Base-by-base conservation (phyloP, 2,329 filamentous ascomycete species). In the Colletotrichum lupini region DNA sequence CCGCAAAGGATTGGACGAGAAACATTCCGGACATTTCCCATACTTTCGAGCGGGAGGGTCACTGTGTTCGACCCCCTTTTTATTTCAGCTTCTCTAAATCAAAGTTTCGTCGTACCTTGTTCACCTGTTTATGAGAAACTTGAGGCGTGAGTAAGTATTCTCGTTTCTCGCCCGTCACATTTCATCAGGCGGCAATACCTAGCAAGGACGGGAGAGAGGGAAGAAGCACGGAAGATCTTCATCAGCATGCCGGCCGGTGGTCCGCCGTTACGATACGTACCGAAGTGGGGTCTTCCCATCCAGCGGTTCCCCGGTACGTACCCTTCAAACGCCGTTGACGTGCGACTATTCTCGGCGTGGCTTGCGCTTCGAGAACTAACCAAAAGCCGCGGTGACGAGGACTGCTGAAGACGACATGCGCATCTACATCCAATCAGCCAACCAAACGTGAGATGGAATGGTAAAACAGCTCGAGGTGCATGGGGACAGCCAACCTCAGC, bases 361-460 rank as follows among this genome's bases (percentile, higher is more conserved):
- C 70, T 73, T 73, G 70, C 70, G 70, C 70, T 73, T 73, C 46
- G 32, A 70, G 42, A 35, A 52, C 70, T 60, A 73, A 69, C 59
- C 70, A 60, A 22, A 68, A 24, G 16, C 30, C 9, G 28, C 42
- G 11, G 32, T 9, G 56, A 61, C 56, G 37, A 12, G n/a, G 49
- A 37, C 46, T 6, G 16, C 52, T 52, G 16, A 56, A 56, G 67
- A 66, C 37, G 28, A 32, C 30, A 49, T 30, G 32, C 42, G 30
- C 42, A 42, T 37, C 52, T n/a, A 12, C n/a, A 16, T 35, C 37
- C 66, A 53, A 35, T 19, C 26, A 30, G 49, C 37, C 37, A 19
- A 42, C 16, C 37, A 35, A 35, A 24, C 16, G 16, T 49, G 37
- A 61, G 32, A 30, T 59, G 35, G 49, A 5, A 6, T 46, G 37